Conservation (phyloP, 1,284 basidiomycete species). For the Ustilago shanxiensis region DNA sequence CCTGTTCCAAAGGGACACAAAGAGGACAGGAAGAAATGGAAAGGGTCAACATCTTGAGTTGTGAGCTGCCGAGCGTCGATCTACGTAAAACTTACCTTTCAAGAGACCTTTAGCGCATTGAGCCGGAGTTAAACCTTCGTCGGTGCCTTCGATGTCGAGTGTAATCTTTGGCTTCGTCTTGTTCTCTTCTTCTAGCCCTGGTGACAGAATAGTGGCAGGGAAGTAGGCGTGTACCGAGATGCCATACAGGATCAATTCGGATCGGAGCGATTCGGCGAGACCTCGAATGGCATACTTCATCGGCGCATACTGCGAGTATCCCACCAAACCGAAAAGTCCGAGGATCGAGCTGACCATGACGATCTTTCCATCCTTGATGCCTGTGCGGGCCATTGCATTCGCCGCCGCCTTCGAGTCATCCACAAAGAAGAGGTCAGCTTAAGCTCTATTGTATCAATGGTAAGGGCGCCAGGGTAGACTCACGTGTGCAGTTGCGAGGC, state of each 20-base stretch:
- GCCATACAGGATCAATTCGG: slow-evolving; percentile 83
- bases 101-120: slow-evolving; percentile 78
- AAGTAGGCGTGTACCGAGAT: slow-evolving; percentile 88
- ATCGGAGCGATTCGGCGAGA: slow-evolving; percentile 85
- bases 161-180: slow-evolving; percentile 84
- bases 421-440: not conserved
- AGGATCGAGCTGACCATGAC: slow-evolving; percentile 86
- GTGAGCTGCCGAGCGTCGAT: slow-evolving; percentile 7
- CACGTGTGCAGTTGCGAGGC: slow-evolving; percentile 83
- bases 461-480: slow-evolving; percentile 49
- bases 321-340: slow-evolving; percentile 83
- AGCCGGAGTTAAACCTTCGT: slow-evolving; percentile 79
- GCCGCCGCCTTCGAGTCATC: slow-evolving; percentile 75
- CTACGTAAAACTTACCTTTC: slow-evolving; percentile 73
- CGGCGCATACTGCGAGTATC: slow-evolving; percentile 87
- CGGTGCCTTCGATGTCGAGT: slow-evolving; percentile 83
- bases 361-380: slow-evolving; percentile 77
- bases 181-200: slow-evolving; percentile 85
- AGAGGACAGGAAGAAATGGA: not conserved
- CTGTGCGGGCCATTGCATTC: slow-evolving; percentile 78
- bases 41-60: not conserved
- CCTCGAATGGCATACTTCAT: slow-evolving; percentile 90
- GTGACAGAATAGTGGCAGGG: slow-evolving; percentile 85
- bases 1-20: slow-evolving; percentile 12
- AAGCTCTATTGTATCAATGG: not conserved